Evolutionary conservation across 176 grass and related monocot species (phyloP).

Genomic region (Oryza punctata): DNA sequence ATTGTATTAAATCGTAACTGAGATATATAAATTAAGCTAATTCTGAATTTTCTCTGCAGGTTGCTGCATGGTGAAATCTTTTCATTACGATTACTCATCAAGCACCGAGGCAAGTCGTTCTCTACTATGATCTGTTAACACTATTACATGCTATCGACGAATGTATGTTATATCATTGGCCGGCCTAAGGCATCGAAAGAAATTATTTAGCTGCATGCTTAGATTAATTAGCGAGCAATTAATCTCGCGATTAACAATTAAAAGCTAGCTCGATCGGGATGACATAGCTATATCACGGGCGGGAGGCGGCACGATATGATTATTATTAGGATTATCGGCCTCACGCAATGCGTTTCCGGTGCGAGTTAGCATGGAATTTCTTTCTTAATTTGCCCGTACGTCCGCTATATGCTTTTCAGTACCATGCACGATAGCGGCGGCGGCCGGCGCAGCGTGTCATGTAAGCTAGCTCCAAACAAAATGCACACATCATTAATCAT

Average conservation of each 20-base stretch:
- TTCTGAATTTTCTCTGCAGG: background rate
- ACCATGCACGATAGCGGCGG: conserved; percentile 31
- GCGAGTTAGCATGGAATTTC: conserved; percentile 35
- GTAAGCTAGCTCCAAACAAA: background rate
- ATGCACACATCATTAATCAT: background rate
- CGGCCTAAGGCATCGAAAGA: background rate
- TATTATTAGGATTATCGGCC: background rate
- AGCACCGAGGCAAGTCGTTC: conserved; percentile 56
- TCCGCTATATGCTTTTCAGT: conserved; percentile 26
- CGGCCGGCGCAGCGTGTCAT: conserved; percentile 14
- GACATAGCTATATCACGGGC: conserved; percentile 28
- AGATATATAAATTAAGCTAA: background rate
- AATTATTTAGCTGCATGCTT: background rate
- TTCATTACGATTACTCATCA: conserved; percentile 74
- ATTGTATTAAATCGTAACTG: background rate
- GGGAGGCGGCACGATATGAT: background rate
- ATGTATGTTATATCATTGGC: no score
- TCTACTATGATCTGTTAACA: background rate
- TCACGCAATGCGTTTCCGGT: conserved; percentile 38
- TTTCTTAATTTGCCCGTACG: conserved; percentile 7
- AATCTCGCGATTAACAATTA: background rate
- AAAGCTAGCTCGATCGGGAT: background rate
- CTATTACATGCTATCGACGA: no score
- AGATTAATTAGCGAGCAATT: background rate
- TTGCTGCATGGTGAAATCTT: conserved; percentile 42